These are phyloP conservation scores for Chernovozyma aurita DNA, from an alignment of 1,139 yeast species.

Conservation along the genomic window DNA sequence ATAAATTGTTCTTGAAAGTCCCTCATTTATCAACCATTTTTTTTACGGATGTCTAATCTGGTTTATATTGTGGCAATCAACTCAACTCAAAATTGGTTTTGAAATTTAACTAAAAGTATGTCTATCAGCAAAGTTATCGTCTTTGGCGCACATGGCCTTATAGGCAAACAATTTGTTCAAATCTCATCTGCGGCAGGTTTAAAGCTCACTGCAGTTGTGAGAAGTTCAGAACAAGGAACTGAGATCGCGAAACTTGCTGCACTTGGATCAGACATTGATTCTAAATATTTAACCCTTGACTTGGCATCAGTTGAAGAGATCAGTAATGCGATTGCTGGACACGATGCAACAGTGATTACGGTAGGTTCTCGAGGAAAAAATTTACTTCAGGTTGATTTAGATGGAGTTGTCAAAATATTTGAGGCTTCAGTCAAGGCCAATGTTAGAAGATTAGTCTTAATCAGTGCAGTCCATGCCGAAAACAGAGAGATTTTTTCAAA, in stretches of 20 bases:
- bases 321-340: conserved; percentile 36
- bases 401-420: conserved; percentile 55
- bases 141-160: conserved; percentile 62
- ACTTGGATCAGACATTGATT: conserved; percentile 31
- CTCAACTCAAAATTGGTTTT: no score
- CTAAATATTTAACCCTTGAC: conserved; percentile 35
- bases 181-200: conserved; percentile 20
- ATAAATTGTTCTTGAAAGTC: no score
- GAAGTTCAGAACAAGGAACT: conserved; percentile 42
- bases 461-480: conserved; percentile 56
- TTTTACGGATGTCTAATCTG: no score
- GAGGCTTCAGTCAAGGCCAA: conserved; percentile 51
- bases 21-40: no score
- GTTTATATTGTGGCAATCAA: no score
- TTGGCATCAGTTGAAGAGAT: conserved; percentile 30
- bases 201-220: conserved; percentile 47
- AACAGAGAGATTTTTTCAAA: conserved; percentile 32
- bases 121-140: conserved; percentile 19
- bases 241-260: conserved; percentile 25
- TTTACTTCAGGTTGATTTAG: conserved; percentile 54
- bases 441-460: conserved; percentile 45
- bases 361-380: conserved; percentile 64
- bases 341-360: conserved; percentile 55
- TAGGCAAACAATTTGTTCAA: conserved; percentile 39
- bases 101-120: no score